These are phyloP conservation scores for Hibiscus mutabilis DNA, from an alignment of 345 rosid species.

Conservation along the genomic window DNA sequence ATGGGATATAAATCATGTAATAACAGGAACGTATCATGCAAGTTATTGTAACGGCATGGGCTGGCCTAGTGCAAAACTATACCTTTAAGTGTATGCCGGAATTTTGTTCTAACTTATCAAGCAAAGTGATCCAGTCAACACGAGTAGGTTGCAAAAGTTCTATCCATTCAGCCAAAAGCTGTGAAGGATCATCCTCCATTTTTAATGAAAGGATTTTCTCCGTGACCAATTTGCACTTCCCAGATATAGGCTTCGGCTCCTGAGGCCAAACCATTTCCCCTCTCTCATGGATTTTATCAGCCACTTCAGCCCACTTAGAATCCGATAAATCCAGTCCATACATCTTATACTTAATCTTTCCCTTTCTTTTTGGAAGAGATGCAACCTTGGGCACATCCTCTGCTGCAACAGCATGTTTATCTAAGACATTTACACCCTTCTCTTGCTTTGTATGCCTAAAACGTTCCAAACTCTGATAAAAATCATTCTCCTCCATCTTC, in stretches of 20 bases:
- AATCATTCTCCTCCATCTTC: slow-evolving; percentile 80
- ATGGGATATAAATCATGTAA: not conserved
- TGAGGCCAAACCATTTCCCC: slow-evolving; percentile 52
- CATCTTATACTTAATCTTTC: slow-evolving; percentile 77
- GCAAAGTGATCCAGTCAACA: slow-evolving; percentile 76
- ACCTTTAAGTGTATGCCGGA: slow-evolving; percentile 53
- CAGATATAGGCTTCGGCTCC: slow-evolving; percentile 68
- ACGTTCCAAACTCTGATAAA: slow-evolving; percentile 45
- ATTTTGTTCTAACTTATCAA: slow-evolving; percentile 51
- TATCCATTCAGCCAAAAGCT: slow-evolving; percentile 57
- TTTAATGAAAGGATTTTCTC: slow-evolving; percentile 62
- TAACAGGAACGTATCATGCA: not conserved
- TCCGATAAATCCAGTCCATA: slow-evolving; percentile 90
- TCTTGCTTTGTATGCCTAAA: slow-evolving; percentile 34
- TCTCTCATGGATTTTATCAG: slow-evolving; percentile 61
- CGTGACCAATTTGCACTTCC: slow-evolving; percentile 57
- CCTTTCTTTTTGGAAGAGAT: slow-evolving; percentile 77
- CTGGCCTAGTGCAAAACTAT: slow-evolving; percentile 1
- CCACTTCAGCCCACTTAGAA: slow-evolving; percentile 66
- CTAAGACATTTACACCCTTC: slow-evolving; percentile 16
- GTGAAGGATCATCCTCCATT: slow-evolving; percentile 66
- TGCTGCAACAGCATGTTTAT: slow-evolving; percentile 17
- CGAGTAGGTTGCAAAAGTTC: slow-evolving; percentile 72
- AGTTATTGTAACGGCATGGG: not conserved
- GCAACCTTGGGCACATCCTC: slow-evolving; percentile 35